These are phyloP conservation scores for Ophiosphaerella korrae DNA, from an alignment of 2,329 filamentous ascomycete species.

Conservation along the genomic window DNA sequence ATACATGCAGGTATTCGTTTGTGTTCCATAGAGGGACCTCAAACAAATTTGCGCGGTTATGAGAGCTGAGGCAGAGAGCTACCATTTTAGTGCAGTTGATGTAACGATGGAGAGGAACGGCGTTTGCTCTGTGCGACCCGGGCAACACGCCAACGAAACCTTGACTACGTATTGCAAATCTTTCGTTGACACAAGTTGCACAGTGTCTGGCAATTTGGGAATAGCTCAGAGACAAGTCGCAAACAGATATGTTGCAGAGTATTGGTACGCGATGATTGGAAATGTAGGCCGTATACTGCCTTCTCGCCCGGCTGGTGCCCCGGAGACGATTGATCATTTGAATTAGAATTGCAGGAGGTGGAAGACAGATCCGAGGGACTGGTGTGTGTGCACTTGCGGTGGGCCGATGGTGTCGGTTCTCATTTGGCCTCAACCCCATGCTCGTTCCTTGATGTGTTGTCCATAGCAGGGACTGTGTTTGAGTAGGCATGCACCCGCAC, in stretches of 20 bases:
- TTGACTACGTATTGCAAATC: slow-evolving; percentile 18
- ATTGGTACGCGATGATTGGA: no score
- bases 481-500: slow-evolving; percentile 7
- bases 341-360: slow-evolving; percentile 28
- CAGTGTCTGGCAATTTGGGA: neutral
- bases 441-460: slow-evolving; percentile 3
- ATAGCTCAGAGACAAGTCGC: neutral
- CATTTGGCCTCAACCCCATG: slow-evolving; percentile 11
- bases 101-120: slow-evolving; percentile 40
- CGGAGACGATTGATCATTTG: neutral
- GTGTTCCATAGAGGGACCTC: neutral
- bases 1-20: slow-evolving; percentile 5
- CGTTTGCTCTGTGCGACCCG: slow-evolving; percentile 33
- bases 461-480: neutral
- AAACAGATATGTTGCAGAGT: neutral
- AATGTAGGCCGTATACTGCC: no score
- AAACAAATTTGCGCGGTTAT: slow-evolving; percentile 1
- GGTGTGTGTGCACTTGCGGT: slow-evolving; percentile 33
- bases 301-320: neutral
- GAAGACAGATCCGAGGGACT: slow-evolving; percentile 33
- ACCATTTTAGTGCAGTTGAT: slow-evolving; percentile 40
- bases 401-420: slow-evolving; percentile 7
- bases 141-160: slow-evolving; percentile 21
- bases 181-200: slow-evolving; percentile 5
- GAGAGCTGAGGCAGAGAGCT: slow-evolving; percentile 28